Percentiles rank a stretch among this genome's conserved stretches.
These are phyloP conservation scores for Haematococcus sp. DNA, from an alignment of 139 green algal genomes.

Conservation along the genomic window DNA sequence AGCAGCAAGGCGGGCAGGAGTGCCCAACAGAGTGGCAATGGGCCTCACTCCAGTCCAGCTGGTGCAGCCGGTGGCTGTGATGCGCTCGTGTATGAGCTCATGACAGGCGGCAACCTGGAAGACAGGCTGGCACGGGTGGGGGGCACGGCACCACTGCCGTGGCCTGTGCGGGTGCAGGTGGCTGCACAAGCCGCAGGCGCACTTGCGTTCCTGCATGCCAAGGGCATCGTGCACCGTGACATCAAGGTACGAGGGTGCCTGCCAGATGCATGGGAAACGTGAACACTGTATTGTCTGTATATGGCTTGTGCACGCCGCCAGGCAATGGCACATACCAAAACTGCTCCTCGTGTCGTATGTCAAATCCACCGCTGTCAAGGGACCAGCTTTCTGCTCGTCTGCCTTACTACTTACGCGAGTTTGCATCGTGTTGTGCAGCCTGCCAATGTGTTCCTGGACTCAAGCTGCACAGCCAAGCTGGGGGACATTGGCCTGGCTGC, in stretches of 20 bases:
- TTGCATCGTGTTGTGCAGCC: too few species aligned
- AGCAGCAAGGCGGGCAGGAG: neutral
- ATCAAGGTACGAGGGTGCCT: slow-evolving; percentile 15
- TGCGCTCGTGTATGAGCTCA: slow-evolving; percentile 53
- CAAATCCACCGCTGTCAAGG: too few species aligned
- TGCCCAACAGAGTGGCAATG: neutral
- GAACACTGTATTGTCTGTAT: too few species aligned
- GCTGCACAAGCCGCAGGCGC: slow-evolving; percentile 32
- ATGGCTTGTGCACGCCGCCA: too few species aligned
- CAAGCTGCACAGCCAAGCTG: slow-evolving; percentile 39
- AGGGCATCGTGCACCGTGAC: slow-evolving; percentile 42
- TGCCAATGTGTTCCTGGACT: slow-evolving; percentile 50
- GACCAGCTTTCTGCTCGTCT: too few species aligned
- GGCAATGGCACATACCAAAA: too few species aligned
- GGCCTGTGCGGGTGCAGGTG: slow-evolving; percentile 24
- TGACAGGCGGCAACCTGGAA: slow-evolving; percentile 43
- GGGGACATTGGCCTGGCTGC: slow-evolving; percentile 39
- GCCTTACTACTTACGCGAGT: too few species aligned
- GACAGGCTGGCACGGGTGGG: slow-evolving; percentile 30
- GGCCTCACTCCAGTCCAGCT: neutral
- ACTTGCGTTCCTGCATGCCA: slow-evolving; percentile 33
- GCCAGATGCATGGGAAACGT: too few species aligned
- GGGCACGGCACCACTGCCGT: slow-evolving; percentile 13
- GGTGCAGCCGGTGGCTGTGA: slow-evolving; percentile 1
- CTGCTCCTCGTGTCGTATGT: too few species aligned